These are phyloP conservation scores for Fusarium transvaalense DNA, from an alignment of 2,329 filamentous ascomycete species.

Conservation along the genomic window DNA sequence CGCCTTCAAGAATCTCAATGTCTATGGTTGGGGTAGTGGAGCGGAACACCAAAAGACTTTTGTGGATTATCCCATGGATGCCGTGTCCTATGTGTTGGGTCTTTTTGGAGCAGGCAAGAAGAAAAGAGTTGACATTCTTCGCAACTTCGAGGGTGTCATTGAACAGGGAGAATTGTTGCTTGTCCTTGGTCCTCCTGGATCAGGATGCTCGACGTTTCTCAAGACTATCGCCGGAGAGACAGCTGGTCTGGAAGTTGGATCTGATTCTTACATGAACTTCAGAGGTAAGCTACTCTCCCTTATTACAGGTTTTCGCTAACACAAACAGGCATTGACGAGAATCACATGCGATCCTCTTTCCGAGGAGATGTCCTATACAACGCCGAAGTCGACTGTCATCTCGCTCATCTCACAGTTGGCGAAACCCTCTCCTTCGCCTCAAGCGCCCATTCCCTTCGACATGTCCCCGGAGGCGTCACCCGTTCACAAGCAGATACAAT, in stretches of 20 bases:
- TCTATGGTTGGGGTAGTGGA: conserved; percentile 47
- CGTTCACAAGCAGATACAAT: conserved; percentile 40
- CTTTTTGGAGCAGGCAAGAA: conserved; percentile 17
- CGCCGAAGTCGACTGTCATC: conserved; percentile 73
- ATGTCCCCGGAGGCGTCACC: conserved; percentile 54
- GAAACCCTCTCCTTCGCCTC: conserved; percentile 74
- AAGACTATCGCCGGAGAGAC: conserved; percentile 68
- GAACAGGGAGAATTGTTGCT: conserved; percentile 49
- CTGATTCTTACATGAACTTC: conserved; percentile 60
- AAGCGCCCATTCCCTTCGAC: conserved; percentile 70
- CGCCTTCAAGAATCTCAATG: conserved; percentile 46
- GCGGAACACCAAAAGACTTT: conserved; percentile 45
- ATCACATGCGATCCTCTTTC: conserved; percentile 59
- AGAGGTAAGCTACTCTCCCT: conserved; percentile 54
- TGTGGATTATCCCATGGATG: conserved; percentile 42
- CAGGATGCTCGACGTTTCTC: conserved; percentile 68
- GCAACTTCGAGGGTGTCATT: conserved; percentile 49
- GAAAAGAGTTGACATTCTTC: conserved; percentile 45
- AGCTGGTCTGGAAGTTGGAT: conserved; percentile 51
- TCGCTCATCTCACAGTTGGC: conserved; percentile 74
- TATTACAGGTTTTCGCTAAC: neutral
- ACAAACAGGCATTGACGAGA: conserved; percentile 44
- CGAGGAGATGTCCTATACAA: conserved; percentile 72
- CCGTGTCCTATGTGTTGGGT: conserved; percentile 4
- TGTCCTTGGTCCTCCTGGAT: conserved; percentile 65